These are phyloP conservation scores for Rhodamnia argentea DNA, from an alignment of 345 rosid genomes.

Conservation along the genomic window DNA sequence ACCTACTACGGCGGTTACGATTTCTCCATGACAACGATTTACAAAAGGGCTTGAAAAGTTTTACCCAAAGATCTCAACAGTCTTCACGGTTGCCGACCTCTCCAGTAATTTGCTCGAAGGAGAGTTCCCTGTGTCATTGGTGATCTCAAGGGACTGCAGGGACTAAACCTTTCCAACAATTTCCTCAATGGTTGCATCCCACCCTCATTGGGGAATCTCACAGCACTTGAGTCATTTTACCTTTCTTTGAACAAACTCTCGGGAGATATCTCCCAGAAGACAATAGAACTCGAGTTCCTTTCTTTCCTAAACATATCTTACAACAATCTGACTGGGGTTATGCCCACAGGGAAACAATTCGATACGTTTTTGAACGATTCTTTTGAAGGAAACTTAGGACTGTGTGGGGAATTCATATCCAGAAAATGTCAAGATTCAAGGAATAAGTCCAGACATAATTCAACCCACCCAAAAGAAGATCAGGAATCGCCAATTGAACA, in stretches of 20 bases:
- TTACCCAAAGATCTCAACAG: not conserved
- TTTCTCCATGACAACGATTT: not conserved
- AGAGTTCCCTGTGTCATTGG: slow-evolving; percentile 1
- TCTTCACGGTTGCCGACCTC: not conserved
- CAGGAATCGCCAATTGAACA: not conserved
- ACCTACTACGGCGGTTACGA: not conserved
- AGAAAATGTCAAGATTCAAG: not conserved
- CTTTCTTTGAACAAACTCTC: slow-evolving; percentile 1
- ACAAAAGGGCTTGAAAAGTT: not conserved
- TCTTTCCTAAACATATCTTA: not conserved
- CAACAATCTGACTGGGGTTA: slow-evolving; percentile 7
- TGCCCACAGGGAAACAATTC: slow-evolving; percentile 8
- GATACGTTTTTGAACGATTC: not conserved
- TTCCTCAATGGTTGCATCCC: not conserved
- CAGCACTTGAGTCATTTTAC: not conserved
- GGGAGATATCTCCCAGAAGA: not conserved
- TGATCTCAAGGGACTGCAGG: not conserved
- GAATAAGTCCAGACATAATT: not conserved
- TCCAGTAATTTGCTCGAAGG: not conserved
- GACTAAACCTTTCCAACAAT: slow-evolving; percentile 2
- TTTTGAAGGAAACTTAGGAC: slow-evolving; percentile 6
- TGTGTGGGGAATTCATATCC: slow-evolving; percentile 1
- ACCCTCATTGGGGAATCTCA: not conserved
- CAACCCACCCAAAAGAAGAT: not conserved
- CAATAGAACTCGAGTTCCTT: not conserved